Conservation (phyloP, 371 early-diverging fungal species). For the Vairimorpha apis region DNA sequence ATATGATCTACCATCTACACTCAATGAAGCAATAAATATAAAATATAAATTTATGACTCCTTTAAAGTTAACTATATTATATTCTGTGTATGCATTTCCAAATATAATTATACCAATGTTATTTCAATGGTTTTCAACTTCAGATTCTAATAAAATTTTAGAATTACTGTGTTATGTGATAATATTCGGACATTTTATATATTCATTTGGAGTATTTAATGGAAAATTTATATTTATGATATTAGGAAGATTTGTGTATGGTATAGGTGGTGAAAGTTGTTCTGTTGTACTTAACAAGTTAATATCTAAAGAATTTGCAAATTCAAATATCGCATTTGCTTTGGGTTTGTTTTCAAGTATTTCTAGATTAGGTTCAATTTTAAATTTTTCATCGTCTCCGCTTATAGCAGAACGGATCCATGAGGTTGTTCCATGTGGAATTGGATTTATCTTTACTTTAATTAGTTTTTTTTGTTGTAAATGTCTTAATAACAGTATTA, state of each 20-base stretch:
- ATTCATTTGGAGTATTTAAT: conserved; percentile 64
- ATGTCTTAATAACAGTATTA: no score
- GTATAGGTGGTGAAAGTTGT: conserved; percentile 69
- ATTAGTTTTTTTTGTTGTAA: conserved; percentile 20
- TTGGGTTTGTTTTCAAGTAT: conserved; percentile 66
- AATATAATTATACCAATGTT: conserved; percentile 69
- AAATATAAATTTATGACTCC: conserved; percentile 52
- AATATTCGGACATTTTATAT: conserved; percentile 66
- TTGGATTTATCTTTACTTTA: conserved; percentile 30
- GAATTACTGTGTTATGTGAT: conserved; percentile 65
- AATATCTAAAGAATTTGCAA: conserved; percentile 65
- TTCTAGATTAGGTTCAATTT: conserved; percentile 66
- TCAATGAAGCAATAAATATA: conserved; percentile 66
- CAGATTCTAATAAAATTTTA: conserved; percentile 60
- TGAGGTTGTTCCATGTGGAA: conserved; percentile 14
- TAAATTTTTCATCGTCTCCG: conserved; percentile 67
- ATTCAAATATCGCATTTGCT: conserved; percentile 66
- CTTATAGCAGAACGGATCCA: conserved; percentile 11
- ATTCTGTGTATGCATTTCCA: conserved; percentile 68
- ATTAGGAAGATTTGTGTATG: conserved; percentile 67
- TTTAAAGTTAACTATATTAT: conserved; percentile 67
- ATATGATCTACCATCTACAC: conserved; percentile 68
- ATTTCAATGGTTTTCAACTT: conserved; percentile 65
- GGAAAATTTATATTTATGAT: conserved; percentile 65
- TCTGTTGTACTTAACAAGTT: conserved; percentile 67